Base-by-base conservation (phyloP, 768 basidiomycete genomes). In the Strobilomyces confusus region DNA sequence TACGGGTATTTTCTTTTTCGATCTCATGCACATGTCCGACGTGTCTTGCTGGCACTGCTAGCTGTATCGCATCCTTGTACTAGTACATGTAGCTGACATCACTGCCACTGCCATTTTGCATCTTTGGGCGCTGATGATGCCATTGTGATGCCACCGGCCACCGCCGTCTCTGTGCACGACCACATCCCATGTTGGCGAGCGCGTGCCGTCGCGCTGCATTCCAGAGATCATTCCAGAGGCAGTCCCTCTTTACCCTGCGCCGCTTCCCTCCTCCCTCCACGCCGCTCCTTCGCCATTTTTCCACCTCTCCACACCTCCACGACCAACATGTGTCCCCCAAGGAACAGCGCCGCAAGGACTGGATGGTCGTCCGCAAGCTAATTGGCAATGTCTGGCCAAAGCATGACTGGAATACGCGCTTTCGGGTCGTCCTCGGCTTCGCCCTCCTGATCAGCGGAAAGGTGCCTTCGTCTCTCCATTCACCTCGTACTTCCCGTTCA, bases 301-400 rank as follows among this genome's bases (percentile, higher is more conserved):
- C 65, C 37, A 65, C 63, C 19, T 63, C 63, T 1, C 29, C 55
- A 11, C 59, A 45, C 23, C 53, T 54, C 46, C 58, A 34, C 41
- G 33, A 23, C 46, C 52, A 56, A 29, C 56, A 58, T 54, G 56
- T 42, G 45, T 63, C 37, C 26, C 63, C 60, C n/a, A 66, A 61
- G 20, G 77, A 81, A 49, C 83, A 95, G 68, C 76, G 91, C 43
- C 74, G 73, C 60, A 86, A 80, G 46, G 97, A 99, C 69, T 97
- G 92, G 93, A 71, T 71, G 33, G 95, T 98, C 55, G 79, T 95
- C 54, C 87, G 84, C 67, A 79, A 77, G 48, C 77, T 99, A n/a
- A 79, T 90, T 57, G 79, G 78, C 9, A 92, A 98, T 61, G 87
- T 99, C 17, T 99, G 97, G 97, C 95, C 97, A 1, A 80, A 81